Evolutionary conservation across 345 rosid genomes (phyloP).

Genomic region (Ceriops tagal): DNA sequence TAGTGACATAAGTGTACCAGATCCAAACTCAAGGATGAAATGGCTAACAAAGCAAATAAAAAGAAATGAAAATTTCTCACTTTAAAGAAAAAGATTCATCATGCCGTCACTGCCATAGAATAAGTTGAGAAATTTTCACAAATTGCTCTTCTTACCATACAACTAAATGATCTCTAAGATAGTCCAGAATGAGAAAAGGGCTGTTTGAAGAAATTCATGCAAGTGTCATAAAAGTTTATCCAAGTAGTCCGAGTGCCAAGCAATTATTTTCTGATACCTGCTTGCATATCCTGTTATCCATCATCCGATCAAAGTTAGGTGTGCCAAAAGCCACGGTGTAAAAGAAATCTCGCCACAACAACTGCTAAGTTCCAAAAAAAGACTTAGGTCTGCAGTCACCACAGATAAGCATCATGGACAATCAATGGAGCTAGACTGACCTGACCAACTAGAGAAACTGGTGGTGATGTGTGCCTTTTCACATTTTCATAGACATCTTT

Average conservation of each 20-base stretch:
- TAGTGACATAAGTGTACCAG: too few species aligned
- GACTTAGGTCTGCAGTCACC: conserved; percentile 17
- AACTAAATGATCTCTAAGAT: background rate
- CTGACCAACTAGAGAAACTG: conserved; percentile 95
- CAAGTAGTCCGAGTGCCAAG: background rate
- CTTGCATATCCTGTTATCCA: conserved; percentile 76
- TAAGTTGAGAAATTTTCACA: background rate
- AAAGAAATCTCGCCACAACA: conserved; percentile 93
- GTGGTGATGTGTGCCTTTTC: conserved; percentile 75
- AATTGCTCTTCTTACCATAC: too few species aligned
- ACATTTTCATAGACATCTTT: conserved; percentile 52
- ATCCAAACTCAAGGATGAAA: background rate
- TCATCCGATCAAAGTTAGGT: conserved; percentile 85
- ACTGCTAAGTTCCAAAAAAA: conserved; percentile 33
- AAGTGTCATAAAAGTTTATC: background rate
- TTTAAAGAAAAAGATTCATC: background rate
- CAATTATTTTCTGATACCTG: conserved; percentile 46
- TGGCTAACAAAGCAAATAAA: background rate
- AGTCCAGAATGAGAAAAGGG: conserved; percentile 6
- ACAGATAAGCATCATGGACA: conserved; percentile 3
- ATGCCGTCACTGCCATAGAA: background rate
- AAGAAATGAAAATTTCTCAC: background rate
- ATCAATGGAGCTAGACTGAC: conserved; percentile 33
- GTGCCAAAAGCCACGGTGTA: conserved; percentile 85
- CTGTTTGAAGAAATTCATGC: background rate